Base-by-base conservation (phyloP, 257 asterid genomes). In the Euphrasia confusa region DNA sequence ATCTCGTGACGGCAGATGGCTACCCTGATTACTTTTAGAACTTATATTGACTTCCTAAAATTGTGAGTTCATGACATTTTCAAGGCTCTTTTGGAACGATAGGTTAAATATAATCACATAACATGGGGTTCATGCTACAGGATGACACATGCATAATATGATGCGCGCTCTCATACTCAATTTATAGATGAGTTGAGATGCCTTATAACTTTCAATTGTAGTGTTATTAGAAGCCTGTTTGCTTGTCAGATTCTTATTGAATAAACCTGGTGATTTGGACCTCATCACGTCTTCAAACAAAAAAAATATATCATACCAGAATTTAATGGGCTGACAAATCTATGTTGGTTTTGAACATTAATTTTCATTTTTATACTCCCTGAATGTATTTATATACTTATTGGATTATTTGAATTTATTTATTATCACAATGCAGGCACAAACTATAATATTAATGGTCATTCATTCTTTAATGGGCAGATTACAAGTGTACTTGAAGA, bases 401-500 rank as follows among this genome's bases (percentile, higher is more conserved):
- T 24, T 68, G 10, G 54, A 50, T 35, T 68, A 0, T 49, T 27
- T 33, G 27, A 58, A n/a, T 49, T 14, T 15, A 24, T 26, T 18
- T 10, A n/a, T 70, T 66, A 62, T 54, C 17, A 13, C 59, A 47
- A 13, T 12, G 24, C 67, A 68, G 39, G 66, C 61, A 13, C 45
- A 55, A 10, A 37, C 53, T 65, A 27, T 63, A 18, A 27, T 53
- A 53, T 18, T 53, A 54, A 53, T 76, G 72, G 65, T 26, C 42
- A 17, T 44, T 72, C 57, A 27, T 65, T 63, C 9, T 39, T 68
- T 77, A 50, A 30, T 71, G 56, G 59, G 68, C 84, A 85, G 94
- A 85, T 85, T 64, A 83, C 94, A 73, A 85, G 81, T 68, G 71
- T 78, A 68, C 90, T 85, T 47, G 94, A 85, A 78, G 88, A 83